These are phyloP conservation scores for Amaranthus palmeri DNA, from an alignment of 148 eudicot genomes.

Conservation along the genomic window DNA sequence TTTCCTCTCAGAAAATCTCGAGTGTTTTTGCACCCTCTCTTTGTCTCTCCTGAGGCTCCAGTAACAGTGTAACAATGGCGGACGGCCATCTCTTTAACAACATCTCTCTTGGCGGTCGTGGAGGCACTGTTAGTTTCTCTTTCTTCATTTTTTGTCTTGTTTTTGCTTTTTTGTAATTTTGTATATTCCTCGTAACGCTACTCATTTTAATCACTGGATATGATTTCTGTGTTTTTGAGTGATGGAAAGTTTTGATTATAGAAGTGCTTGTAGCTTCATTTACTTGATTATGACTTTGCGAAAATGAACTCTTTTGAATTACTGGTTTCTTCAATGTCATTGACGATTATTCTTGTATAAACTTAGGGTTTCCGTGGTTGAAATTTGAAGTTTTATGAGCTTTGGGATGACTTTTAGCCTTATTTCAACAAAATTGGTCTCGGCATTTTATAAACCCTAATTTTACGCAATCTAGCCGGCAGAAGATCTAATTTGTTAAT, in stretches of 20 bases:
- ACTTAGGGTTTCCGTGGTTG: constrained; percentile 4
- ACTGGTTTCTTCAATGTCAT: background rate
- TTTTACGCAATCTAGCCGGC: background rate
- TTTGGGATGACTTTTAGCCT: background rate
- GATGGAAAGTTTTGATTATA: constrained; percentile 1
- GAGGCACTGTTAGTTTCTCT: constrained; percentile 62
- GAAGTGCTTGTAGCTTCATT: background rate
- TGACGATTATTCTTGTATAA: background rate
- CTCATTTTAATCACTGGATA: background rate
- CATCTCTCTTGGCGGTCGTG: constrained; percentile 92
- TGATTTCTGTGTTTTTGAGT: background rate
- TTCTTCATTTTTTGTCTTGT: background rate
- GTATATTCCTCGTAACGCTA: constrained; percentile 26
- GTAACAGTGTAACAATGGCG: constrained; percentile 36
- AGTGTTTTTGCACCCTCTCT: constrained; percentile 7
- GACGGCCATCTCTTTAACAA: constrained; percentile 79
- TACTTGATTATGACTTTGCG: background rate
- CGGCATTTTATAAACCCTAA: background rate
- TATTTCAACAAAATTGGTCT: background rate
- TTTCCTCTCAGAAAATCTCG: background rate
- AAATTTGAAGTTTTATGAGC: background rate
- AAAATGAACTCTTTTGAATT: background rate
- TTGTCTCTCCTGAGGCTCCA: background rate
- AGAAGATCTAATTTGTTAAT: background rate
- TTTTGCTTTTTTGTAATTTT: background rate